Conservation (phyloP, 352 stramenopile genomes). For the Pilasporangium apinafurcum region DNA sequence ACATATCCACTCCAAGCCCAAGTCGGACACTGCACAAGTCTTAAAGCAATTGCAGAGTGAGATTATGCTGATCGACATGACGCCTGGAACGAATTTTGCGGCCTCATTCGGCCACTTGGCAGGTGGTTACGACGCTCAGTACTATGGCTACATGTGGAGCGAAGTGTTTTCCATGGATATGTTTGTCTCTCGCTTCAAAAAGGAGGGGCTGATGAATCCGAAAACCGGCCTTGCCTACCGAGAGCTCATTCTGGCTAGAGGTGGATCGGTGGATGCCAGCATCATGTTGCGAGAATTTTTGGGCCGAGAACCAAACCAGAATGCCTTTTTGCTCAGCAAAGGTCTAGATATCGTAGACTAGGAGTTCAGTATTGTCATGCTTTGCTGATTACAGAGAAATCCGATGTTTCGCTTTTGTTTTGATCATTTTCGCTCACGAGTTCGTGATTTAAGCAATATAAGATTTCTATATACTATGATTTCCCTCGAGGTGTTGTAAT, state of each 20-base stretch:
- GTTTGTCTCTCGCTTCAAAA: constrained; percentile 86
- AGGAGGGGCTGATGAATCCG: constrained; percentile 77
- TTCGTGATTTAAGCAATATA: neutral
- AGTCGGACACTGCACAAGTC: constrained; percentile 73
- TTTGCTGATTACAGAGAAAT: too few relatives aligned
- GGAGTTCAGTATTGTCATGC: too few relatives aligned
- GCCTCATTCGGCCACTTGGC: constrained; percentile 81
- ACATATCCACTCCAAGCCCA: constrained; percentile 76
- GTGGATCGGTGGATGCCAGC: constrained; percentile 71
- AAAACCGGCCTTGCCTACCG: constrained; percentile 78
- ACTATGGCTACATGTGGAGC: constrained; percentile 90
- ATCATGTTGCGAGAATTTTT: constrained; percentile 81
- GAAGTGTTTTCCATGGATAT: constrained; percentile 88
- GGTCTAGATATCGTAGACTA: constrained; percentile 27
- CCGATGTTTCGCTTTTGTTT: neutral
- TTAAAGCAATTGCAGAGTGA: constrained; percentile 79
- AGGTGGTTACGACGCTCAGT: constrained; percentile 72
- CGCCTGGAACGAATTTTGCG: constrained; percentile 76
- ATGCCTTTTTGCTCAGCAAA: constrained; percentile 82
- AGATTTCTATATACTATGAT: neutral
- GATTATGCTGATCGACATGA: constrained; percentile 88
- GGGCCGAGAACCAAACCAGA: constrained; percentile 64
- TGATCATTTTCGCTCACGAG: neutral
- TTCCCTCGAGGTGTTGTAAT: neutral
- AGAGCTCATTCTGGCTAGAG: constrained; percentile 80